Conservation (phyloP, 176 grass and related monocot species). For the Eremochloa ophiuroides region DNA sequence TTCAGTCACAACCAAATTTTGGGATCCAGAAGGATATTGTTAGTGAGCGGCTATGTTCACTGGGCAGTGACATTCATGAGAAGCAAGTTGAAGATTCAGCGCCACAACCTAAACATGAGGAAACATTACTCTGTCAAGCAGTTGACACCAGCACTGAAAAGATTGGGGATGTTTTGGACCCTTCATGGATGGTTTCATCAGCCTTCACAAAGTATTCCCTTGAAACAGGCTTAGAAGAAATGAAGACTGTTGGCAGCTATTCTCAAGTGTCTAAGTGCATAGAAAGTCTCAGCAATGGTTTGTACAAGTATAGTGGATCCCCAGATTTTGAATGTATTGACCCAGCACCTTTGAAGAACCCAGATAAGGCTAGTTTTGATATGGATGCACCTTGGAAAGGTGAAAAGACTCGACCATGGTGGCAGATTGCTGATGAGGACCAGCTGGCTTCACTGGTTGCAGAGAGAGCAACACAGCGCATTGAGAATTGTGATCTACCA, state of each 20-base stretch:
- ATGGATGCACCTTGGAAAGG: conserved; percentile 38
- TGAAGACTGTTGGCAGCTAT: conserved; percentile 7
- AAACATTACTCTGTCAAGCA: conserved; percentile 31
- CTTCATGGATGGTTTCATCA: conserved; percentile 34
- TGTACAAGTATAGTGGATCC: conserved; percentile 36
- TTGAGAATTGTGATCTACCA: conserved; percentile 93
- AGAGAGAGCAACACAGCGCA: conserved; percentile 55
- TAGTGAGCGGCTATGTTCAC: conserved; percentile 25
- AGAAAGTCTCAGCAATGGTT: conserved; percentile 31
- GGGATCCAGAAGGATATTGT: conserved; percentile 47
- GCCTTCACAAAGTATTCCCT: conserved; percentile 37
- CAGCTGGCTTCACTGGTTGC: conserved; percentile 80
- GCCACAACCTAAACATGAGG: conserved; percentile 5
- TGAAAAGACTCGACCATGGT: conserved; percentile 71
- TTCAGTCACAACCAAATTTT: conserved; percentile 64
- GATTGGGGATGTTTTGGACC: conserved; percentile 27
- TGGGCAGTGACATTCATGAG: not conserved
- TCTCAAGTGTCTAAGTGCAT: conserved; percentile 28
- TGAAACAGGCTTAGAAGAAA: conserved; percentile 20
- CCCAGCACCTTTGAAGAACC: conserved; percentile 7
- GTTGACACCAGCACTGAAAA: conserved; percentile 4
- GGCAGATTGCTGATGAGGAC: conserved; percentile 64
- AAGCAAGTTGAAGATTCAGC: conserved; percentile 33
- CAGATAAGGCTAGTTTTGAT: conserved; percentile 20
- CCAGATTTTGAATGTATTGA: conserved; percentile 37